Percentiles rank a stretch among this genome's conserved stretches.
Evolutionary conservation across 768 basidiomycete genomes (phyloP).

Genomic region (Glaciozyma antarctica): DNA sequence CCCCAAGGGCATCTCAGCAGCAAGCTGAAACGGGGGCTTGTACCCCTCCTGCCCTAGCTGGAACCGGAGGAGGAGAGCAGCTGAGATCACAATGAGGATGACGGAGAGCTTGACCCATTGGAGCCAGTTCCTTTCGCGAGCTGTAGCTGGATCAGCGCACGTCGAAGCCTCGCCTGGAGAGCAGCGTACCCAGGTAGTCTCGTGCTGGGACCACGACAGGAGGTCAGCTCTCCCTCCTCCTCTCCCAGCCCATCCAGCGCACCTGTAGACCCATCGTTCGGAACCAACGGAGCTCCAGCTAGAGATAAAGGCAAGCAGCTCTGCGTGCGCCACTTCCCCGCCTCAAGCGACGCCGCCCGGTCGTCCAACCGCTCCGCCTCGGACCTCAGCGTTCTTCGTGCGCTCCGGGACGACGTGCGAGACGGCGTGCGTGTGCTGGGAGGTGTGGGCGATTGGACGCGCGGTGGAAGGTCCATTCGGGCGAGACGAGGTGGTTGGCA

Average conservation of each 20-base stretch:
- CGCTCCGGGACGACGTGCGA: no score
- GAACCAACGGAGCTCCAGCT: not conserved
- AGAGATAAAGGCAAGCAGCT: not conserved
- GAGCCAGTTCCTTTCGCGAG: constrained; percentile 30
- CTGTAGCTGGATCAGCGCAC: not conserved
- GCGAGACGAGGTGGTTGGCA: no score
- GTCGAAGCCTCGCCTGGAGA: not conserved
- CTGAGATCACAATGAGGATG: constrained; percentile 17
- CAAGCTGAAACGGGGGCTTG: not conserved
- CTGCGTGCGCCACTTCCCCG: no score
- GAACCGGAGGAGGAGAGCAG: constrained; percentile 23
- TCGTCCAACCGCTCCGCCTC: no score
- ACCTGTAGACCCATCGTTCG: constrained; percentile 23
- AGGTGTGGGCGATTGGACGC: no score
- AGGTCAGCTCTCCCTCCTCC: not conserved
- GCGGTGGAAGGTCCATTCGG: no score
- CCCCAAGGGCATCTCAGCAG: constrained; percentile 8
- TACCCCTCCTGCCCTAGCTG: constrained; percentile 9
- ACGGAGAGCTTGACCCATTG: constrained; percentile 19
- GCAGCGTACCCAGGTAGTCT: constrained; percentile 18
- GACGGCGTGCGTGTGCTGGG: no score
- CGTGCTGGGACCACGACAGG: constrained; percentile 4
- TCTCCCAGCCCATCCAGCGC: not conserved
- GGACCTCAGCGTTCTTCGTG: no score
- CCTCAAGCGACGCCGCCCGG: no score